Conservation (phyloP, 2,329 filamentous ascomycete species). For the Venturia pyrina region DNA sequence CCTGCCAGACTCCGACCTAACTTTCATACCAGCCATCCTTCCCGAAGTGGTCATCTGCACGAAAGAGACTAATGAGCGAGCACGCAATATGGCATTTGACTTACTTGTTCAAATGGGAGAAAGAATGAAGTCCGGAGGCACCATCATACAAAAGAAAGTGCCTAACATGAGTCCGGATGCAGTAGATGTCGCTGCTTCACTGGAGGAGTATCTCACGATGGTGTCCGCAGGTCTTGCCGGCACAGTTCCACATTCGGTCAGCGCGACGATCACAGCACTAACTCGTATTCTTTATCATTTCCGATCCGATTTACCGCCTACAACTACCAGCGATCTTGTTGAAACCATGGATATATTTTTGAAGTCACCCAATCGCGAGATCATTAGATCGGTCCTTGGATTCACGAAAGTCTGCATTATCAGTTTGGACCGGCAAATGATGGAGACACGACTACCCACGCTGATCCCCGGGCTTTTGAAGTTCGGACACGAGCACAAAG, state of each 20-base stretch:
- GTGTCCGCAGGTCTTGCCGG: conserved; percentile 90
- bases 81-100: conserved; percentile 80
- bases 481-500: conserved; percentile 98
- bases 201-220: conserved; percentile 98
- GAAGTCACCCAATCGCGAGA: conserved; percentile 92
- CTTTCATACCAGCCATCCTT: conserved; percentile 86
- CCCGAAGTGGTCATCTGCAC: conserved; percentile 93
- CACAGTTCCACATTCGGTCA: conserved; percentile 92
- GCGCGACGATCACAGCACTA: conserved; percentile 88
- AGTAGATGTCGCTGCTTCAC: conserved; percentile 63
- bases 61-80: conserved; percentile 96
- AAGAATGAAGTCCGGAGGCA: conserved; percentile 63
- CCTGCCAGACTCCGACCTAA: conserved; percentile 66
- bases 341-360: conserved; percentile 95
- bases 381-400: conserved; percentile 85
- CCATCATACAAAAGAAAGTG: conserved; percentile 78
- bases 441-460: conserved; percentile 64
- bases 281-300: conserved; percentile 93
- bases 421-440: conserved; percentile 66
- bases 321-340: conserved; percentile 72
- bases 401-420: conserved; percentile 96
- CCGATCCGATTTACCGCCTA: conserved; percentile 55
- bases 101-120: conserved; percentile 81
- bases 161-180: conserved; percentile 77
- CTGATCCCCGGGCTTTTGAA: conserved; percentile 85